These are phyloP conservation scores for Russula dissimulans DNA, from an alignment of 768 basidiomycete genomes.

Conservation along the genomic window DNA sequence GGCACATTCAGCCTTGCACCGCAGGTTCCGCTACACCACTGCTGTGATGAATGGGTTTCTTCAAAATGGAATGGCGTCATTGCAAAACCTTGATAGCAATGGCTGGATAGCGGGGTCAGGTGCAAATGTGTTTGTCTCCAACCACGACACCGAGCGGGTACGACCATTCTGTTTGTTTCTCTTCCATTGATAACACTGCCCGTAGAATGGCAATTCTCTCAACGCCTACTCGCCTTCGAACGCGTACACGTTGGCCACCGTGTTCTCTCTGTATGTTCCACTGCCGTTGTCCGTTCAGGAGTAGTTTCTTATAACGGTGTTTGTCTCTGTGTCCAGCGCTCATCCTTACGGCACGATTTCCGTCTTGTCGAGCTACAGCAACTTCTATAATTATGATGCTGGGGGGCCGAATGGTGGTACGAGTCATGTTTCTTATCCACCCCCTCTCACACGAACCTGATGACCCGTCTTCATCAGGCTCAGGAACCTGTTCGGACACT, in stretches of 20 bases:
- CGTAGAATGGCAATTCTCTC: constrained; percentile 42
- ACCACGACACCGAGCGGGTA: constrained; percentile 61
- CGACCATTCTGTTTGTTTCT: background rate
- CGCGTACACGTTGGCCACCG: constrained; percentile 47
- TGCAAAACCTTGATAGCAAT: constrained; percentile 43
- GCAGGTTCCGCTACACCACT: constrained; percentile 49
- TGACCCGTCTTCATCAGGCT: constrained; percentile 23
- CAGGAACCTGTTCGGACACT: constrained; percentile 41
- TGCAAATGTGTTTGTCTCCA: constrained; percentile 59
- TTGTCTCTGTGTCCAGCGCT: constrained; percentile 25
- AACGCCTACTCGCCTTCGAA: constrained; percentile 56
- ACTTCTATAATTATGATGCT: constrained; percentile 39
- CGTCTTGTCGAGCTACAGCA: constrained; percentile 47
- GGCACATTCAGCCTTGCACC: background rate
- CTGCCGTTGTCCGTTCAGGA: background rate
- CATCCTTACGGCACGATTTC: constrained; percentile 61
- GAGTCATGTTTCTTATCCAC: background rate
- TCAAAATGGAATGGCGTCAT: constrained; percentile 38
- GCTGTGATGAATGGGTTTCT: constrained; percentile 45
- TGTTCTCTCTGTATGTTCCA: constrained; percentile 43
- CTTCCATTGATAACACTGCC: background rate
- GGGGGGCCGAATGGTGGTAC: constrained; percentile 53
- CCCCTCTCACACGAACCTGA: background rate
- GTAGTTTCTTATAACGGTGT: background rate
- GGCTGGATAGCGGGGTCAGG: constrained; percentile 47